phyloP scores from a whole-genome alignment of 148 eudicot genomes.

The Cornus florida region DNA sequence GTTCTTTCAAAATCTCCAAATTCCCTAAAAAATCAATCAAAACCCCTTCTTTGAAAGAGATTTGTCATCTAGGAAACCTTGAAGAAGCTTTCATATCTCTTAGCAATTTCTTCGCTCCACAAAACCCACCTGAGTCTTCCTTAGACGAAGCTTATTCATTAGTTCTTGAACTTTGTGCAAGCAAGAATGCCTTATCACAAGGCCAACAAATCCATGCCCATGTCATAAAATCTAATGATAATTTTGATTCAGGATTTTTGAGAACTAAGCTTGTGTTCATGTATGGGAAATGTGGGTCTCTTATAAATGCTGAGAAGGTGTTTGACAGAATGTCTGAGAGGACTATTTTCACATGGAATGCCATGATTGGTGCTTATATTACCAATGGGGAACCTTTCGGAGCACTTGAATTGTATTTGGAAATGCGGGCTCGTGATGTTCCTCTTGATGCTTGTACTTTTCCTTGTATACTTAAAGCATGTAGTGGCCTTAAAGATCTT shows the following conservation, averaged over 20 bases:
- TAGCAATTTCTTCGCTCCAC: neutral
- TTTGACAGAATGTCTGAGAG: conserved; percentile 26
- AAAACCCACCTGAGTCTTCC: neutral
- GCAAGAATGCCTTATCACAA: conserved; percentile 30
- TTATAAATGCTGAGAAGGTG: conserved; percentile 60
- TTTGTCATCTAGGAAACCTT: conserved; percentile 27
- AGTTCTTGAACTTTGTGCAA: conserved; percentile 60
- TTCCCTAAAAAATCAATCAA: conserved; percentile 18
- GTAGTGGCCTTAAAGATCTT: conserved; percentile 41
- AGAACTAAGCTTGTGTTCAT: conserved; percentile 32
- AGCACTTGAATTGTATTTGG: conserved; percentile 52
- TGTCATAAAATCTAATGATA: too few species aligned
- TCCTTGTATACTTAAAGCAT: conserved; percentile 68
- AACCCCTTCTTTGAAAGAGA: conserved; percentile 26
- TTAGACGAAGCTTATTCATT: conserved; percentile 55
- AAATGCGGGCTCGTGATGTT: conserved; percentile 53
- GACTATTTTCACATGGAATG: conserved; percentile 60
- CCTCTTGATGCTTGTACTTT: conserved; percentile 64
- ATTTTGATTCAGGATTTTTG: too few species aligned
- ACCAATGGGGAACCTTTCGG: conserved; percentile 46
- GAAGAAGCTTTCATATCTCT: conserved; percentile 44
- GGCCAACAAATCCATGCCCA: conserved; percentile 53
- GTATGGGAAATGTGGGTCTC: conserved; percentile 77
- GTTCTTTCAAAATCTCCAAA: conserved; percentile 15
- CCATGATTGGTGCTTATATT: conserved; percentile 81